These are phyloP conservation scores for Laetiporus sulphureus DNA, from an alignment of 1,284 basidiomycete species.

Conservation along the genomic window DNA sequence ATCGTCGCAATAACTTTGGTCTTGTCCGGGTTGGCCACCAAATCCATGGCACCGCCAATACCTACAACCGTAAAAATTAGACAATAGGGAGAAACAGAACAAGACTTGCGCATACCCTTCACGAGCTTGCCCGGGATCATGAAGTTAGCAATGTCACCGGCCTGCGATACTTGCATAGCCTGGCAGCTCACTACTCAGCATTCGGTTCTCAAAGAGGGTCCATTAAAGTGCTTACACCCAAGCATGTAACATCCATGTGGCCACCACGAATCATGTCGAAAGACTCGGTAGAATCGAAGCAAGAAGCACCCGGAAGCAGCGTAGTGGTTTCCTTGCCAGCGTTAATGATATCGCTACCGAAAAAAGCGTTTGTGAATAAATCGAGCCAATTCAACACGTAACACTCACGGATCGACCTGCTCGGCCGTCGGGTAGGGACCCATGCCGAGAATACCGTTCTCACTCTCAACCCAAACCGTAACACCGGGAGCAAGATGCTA, in stretches of 20 bases:
- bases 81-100: not conserved
- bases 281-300: constrained; percentile 87
- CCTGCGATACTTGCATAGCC: constrained; percentile 91
- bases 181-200: constrained; percentile 19
- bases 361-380: not conserved
- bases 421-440: constrained; percentile 86
- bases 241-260: constrained; percentile 88
- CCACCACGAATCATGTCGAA: constrained; percentile 96
- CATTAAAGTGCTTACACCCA: constrained; percentile 43
- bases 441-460: constrained; percentile 94
- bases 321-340: constrained; percentile 95
- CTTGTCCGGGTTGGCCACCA: constrained; percentile 88
- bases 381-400: not conserved
- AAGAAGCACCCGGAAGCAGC: constrained; percentile 82
- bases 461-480: constrained; percentile 86
- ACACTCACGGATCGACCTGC: constrained; percentile 79
- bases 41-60: constrained; percentile 95
- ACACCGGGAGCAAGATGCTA: constrained; percentile 68
- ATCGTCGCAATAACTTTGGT: constrained; percentile 86
- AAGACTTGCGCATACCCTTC: constrained; percentile 57
- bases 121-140: constrained; percentile 96
- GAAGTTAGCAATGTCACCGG: constrained; percentile 92
- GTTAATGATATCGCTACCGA: constrained; percentile 77
- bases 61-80: constrained; percentile 34
- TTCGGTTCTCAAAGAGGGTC: not conserved